A percentile compares a stretch with the other conserved stretches of the same genome.
These are phyloP conservation scores for Fusarium keratoplasticum DNA, from an alignment of 2,329 filamentous ascomycete species.

Conservation along the genomic window DNA sequence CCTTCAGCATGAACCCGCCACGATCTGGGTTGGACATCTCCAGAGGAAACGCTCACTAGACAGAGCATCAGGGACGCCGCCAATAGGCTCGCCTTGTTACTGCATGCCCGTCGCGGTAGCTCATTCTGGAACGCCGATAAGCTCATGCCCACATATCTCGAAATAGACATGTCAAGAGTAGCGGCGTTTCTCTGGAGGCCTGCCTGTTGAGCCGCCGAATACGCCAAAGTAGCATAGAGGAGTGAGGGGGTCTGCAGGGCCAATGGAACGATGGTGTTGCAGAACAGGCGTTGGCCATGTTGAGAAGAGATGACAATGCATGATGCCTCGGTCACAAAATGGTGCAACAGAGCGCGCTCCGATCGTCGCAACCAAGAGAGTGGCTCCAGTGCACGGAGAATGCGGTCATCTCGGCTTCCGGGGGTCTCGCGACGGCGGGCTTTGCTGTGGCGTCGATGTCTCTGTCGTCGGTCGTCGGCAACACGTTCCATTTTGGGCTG, in stretches of 20 bases:
- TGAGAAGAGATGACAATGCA: neutral
- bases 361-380: neutral
- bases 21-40: neutral
- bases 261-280: neutral
- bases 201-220: neutral
- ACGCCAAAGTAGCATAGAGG: neutral
- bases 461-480: neutral
- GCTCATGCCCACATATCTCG: constrained; percentile 1
- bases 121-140: neutral
- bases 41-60: neutral
- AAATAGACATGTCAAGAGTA: neutral
- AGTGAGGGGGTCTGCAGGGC: neutral
- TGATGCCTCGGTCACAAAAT: neutral
- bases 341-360: neutral
- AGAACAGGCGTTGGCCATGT: neutral
- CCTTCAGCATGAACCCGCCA: neutral
- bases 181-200: neutral
- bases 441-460: neutral
- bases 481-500: neutral
- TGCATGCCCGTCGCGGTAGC: neutral
- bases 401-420: neutral
- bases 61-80: neutral
- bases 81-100: neutral
- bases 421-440: neutral
- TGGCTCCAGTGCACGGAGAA: neutral